A percentile compares a stretch with the other conserved stretches of the same genome.
phyloP scores from a whole-genome alignment of 1,139 yeast genomes.

The Debaryomyces singareniensis region DNA sequence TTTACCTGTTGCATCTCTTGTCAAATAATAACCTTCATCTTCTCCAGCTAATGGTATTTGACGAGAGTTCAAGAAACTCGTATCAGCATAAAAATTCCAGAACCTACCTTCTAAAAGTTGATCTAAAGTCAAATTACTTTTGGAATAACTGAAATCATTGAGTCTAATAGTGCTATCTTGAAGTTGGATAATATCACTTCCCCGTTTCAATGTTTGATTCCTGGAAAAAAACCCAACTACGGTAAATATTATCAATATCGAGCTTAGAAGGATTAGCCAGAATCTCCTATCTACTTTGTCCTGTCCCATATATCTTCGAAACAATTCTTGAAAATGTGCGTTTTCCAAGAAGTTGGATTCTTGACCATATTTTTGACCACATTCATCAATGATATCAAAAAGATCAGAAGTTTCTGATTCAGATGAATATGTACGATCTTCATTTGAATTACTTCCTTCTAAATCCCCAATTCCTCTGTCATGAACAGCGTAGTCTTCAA shows the following conservation, averaged over 20 bases:
- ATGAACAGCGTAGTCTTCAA: no score
- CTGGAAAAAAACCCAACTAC: background rate
- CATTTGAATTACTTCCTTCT: background rate
- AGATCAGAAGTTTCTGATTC: background rate
- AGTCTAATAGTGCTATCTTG: slow-evolving; percentile 28
- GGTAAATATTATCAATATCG: background rate
- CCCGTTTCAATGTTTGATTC: slow-evolving; percentile 20
- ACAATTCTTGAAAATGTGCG: slow-evolving; percentile 19
- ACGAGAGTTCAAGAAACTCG: slow-evolving; percentile 23
- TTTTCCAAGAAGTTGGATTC: slow-evolving; percentile 20
- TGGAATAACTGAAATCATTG: slow-evolving; percentile 21
- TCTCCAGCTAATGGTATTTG: slow-evolving; percentile 24
- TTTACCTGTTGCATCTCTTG: slow-evolving; percentile 8
- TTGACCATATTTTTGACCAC: slow-evolving; percentile 3
- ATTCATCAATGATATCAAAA: background rate
- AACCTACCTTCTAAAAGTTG: slow-evolving; percentile 19
- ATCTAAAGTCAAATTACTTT: slow-evolving; percentile 26
- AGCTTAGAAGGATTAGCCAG: background rate
- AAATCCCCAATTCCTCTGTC: no score
- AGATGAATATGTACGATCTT: background rate
- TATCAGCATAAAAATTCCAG: slow-evolving; percentile 11
- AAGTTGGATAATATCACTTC: slow-evolving; percentile 24
- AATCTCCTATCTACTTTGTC: background rate
- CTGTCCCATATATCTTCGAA: slow-evolving; percentile 14
- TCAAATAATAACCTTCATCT: slow-evolving; percentile 27